These are phyloP conservation scores for Solidago caesia DNA, from an alignment of 129 eudicot genomes.

Conservation along the genomic window DNA sequence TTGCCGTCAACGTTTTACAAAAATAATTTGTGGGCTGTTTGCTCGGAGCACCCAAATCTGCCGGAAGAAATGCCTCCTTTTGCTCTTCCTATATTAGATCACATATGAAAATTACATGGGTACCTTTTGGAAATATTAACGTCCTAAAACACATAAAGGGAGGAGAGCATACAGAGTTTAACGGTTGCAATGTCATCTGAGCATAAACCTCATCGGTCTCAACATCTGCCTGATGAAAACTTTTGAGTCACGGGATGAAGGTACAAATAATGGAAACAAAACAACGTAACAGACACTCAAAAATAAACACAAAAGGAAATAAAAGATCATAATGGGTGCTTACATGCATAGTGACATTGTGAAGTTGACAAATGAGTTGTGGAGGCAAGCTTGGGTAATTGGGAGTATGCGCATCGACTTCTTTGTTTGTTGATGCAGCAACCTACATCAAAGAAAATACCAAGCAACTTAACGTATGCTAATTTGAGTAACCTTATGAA, in stretches of 20 bases:
- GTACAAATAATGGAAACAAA: background rate
- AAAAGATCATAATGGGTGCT: slow-evolving; percentile 15
- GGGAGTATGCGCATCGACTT: slow-evolving; percentile 80
- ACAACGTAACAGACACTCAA: background rate
- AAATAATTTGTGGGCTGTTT: slow-evolving; percentile 93
- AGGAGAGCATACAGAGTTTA: slow-evolving; percentile 55
- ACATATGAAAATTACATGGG: background rate
- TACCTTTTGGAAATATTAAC: background rate
- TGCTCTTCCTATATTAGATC: slow-evolving; percentile 63
- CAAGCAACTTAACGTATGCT: background rate
- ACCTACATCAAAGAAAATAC: slow-evolving; percentile 42
- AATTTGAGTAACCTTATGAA: slow-evolving; percentile 2
- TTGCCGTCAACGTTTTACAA: slow-evolving; percentile 88
- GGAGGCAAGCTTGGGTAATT: slow-evolving; percentile 89
- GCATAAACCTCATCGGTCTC: slow-evolving; percentile 94
- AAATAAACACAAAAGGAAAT: background rate
- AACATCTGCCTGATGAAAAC: slow-evolving; percentile 69
- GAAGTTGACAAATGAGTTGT: slow-evolving; percentile 90
- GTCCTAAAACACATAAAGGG: background rate
- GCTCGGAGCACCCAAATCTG: slow-evolving; percentile 67
- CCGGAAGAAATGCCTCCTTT: slow-evolving; percentile 74
- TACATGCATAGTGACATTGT: slow-evolving; percentile 93
- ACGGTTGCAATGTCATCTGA: slow-evolving; percentile 89
- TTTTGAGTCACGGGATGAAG: slow-evolving; percentile 24
- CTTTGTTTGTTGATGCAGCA: slow-evolving; percentile 87